Base-by-base conservation (phyloP, 345 rosid species). In the Moringa oleifera region DNA sequence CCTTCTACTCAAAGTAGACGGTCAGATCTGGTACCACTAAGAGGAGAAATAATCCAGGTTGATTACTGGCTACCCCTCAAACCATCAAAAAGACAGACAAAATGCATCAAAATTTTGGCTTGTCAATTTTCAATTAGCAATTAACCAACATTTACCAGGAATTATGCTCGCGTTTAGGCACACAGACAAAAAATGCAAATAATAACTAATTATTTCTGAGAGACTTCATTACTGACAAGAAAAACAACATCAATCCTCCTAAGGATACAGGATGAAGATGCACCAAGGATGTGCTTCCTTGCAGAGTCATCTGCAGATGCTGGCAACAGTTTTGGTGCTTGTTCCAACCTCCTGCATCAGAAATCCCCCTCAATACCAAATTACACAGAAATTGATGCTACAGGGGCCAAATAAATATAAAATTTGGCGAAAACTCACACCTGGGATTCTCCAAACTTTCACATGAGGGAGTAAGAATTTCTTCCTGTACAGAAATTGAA, bases 211-310 rank as follows among this genome's bases (percentile, higher is more conserved):
- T n/a, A n/a, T n/a, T n/a, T n/a, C n/a, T n/a, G n/a, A n/a, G n/a
- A n/a, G n/a, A n/a, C n/a, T n/a, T n/a, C n/a, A n/a, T n/a, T n/a
- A 50, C 60, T n/a, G 37, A 25, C 16, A 21, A 52, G 41, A 53
- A 17, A 46, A 25, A 13, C 23, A 52, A 69, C 2, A 21, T 24
- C 21, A 28, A 25, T 20, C 18, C 18, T 45, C 13, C 47, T 36
- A 73, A 83, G 98, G 99, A 94, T 94, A 94, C 99, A 74, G 33
- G 91, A 79, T 33, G 86, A 73, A 68, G 83, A 72, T 71, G 70
- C 70, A 59, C 95, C 90, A 53, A 90, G 80, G 66, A 71, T 66
- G 37, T 77, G 85, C 74, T 82, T 90, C 82, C 87, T 91, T 57
- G 81, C 73, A 33, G 85, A 67, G 67, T 95, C 97, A 75, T 95